phyloP scores from a whole-genome alignment of 1,139 yeast species.

The Sugiyamaella japonica region DNA sequence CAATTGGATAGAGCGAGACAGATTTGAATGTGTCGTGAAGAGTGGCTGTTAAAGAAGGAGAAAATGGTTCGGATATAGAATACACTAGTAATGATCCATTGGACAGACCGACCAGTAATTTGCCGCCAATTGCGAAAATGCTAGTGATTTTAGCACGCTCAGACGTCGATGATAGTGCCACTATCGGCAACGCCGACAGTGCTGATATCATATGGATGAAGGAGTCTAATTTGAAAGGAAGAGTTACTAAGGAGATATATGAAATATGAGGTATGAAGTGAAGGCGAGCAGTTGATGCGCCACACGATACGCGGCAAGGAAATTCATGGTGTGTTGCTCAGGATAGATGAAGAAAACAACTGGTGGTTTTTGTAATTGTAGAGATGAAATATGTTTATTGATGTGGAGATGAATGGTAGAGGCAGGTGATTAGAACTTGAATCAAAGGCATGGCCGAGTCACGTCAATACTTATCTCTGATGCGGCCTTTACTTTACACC shows the following conservation, averaged over 20 bases:
- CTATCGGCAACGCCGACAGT: slow-evolving; percentile 18
- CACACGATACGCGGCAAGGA: too few species aligned
- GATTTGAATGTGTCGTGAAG: slow-evolving; percentile 24
- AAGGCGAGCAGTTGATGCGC: neutral
- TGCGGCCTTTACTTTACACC: too few species aligned
- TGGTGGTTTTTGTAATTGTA: too few species aligned
- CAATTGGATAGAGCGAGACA: slow-evolving; percentile 33
- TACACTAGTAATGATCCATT: slow-evolving; percentile 33
- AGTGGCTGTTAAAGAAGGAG: slow-evolving; percentile 24
- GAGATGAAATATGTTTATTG: too few species aligned
- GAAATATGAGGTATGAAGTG: neutral
- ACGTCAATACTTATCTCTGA: too few species aligned
- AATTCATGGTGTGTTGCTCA: too few species aligned
- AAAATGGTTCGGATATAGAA: slow-evolving; percentile 31
- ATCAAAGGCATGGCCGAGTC: too few species aligned
- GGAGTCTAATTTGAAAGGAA: neutral
- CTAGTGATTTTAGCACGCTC: slow-evolving; percentile 6
- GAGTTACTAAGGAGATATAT: neutral
- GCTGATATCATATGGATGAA: slow-evolving; percentile 13
- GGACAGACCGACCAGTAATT: slow-evolving; percentile 32
- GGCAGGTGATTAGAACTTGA: too few species aligned
- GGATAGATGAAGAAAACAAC: too few species aligned
- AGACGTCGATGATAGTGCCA: slow-evolving; percentile 2
- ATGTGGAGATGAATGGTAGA: too few species aligned
- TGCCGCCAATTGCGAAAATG: slow-evolving; percentile 33